These are phyloP conservation scores for Breynia disticha DNA, from an alignment of 441 rosid species.

Conservation along the genomic window DNA sequence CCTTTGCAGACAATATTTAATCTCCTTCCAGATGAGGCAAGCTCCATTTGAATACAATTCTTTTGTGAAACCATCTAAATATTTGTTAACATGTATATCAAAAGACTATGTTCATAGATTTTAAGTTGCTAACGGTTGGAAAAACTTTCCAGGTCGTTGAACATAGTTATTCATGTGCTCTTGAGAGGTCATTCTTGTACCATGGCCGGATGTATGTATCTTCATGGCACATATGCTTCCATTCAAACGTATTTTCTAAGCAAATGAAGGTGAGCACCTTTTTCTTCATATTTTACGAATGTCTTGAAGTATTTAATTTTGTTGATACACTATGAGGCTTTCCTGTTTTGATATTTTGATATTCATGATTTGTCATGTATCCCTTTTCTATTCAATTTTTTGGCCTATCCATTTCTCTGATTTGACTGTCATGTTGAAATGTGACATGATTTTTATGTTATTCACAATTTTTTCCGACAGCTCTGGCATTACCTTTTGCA, in stretches of 20 bases:
- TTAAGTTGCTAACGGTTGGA: slow-evolving; percentile 5
- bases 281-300: slow-evolving; percentile 4
- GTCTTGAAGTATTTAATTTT: too few species aligned
- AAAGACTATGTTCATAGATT: not conserved
- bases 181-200: slow-evolving; percentile 95
- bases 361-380: too few species aligned
- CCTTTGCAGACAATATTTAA: slow-evolving; percentile 85
- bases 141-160: slow-evolving; percentile 60
- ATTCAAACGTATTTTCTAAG: slow-evolving; percentile 96
- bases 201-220: slow-evolving; percentile 99
- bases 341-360: too few species aligned
- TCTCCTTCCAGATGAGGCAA: slow-evolving; percentile 88
- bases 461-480: not conserved
- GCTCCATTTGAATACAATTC: slow-evolving; percentile 12
- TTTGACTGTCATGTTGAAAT: too few species aligned
- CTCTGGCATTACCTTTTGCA: not conserved
- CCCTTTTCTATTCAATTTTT: too few species aligned
- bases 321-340: too few species aligned
- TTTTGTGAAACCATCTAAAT: not conserved
- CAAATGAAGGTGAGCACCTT: slow-evolving; percentile 77
- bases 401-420: too few species aligned
- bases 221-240: slow-evolving; percentile 98
- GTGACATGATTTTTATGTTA: too few species aligned
- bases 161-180: slow-evolving; percentile 91
- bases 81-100: too few species aligned